These are phyloP conservation scores for Dothidotthia symphoricarpi DNA, from an alignment of 2,329 filamentous ascomycete species.

Conservation along the genomic window DNA sequence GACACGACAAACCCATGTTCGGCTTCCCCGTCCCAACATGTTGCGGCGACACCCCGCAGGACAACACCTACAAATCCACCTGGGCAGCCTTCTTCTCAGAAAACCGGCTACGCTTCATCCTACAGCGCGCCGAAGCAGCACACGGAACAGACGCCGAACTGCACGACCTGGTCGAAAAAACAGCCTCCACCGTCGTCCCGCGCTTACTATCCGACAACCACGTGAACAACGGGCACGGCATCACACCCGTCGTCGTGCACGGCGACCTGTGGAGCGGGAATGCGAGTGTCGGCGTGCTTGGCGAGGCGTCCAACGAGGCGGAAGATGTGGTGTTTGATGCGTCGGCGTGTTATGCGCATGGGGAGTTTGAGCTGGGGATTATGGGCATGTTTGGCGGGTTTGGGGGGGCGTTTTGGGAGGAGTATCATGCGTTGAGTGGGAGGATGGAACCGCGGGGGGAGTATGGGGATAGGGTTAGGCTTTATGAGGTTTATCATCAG, in stretches of 20 bases:
- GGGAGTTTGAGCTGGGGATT: constrained; percentile 87
- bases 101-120: constrained; percentile 66
- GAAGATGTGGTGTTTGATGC: constrained; percentile 85
- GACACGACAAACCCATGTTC: constrained; percentile 63
- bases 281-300: constrained; percentile 64
- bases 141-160: constrained; percentile 67
- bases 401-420: constrained; percentile 65
- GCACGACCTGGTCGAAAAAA: constrained; percentile 61
- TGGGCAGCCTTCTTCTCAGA: constrained; percentile 89
- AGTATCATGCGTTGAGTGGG: constrained; percentile 73
- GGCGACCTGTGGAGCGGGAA: constrained; percentile 96
- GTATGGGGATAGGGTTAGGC: constrained; percentile 74
- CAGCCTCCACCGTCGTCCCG: constrained; percentile 67
- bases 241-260: constrained; percentile 79
- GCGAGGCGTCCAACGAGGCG: constrained; percentile 55
- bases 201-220: constrained; percentile 68
- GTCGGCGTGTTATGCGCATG: constrained; percentile 77
- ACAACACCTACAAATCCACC: constrained; percentile 68
- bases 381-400: constrained; percentile 98
- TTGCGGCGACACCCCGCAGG: constrained; percentile 80
- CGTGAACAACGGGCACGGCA: constrained; percentile 58
- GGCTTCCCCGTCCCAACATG: constrained; percentile 84
- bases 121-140: constrained; percentile 55
- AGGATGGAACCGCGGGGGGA: constrained; percentile 78
- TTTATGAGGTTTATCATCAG: constrained; percentile 92